Base-by-base conservation (phyloP, 2,329 filamentous ascomycete genomes). In the Clarireedia paspali region DNA sequence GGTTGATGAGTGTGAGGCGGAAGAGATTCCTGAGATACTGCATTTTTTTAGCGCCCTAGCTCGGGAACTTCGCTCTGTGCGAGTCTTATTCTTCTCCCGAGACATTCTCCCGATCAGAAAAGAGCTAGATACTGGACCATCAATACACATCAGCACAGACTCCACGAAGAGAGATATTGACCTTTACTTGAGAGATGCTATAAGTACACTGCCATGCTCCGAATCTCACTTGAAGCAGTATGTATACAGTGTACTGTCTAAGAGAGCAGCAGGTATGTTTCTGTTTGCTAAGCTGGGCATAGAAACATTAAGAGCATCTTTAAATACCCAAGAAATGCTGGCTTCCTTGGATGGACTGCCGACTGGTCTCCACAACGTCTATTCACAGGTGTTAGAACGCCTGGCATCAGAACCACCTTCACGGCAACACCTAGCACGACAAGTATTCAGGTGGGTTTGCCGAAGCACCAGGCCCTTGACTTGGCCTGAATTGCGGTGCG, bases 161-260 rank as follows among this genome's bases (percentile, higher is more conserved):
- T n/a, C 38, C n/a, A 30, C 40, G 2, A 39, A 36, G 30, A 17
- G 24, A 50, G 53, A 55, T 15, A 55, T 55, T 7, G 38, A 50
- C 15, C 14, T 44, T 39, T 55, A 55, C 20, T n/a, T 55, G 17
- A 50, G 47, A 24, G 53, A 50, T 20, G 53, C 53, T 10, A 44
- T 55, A 6, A 42, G 50, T 12, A 50, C 47, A n/a, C 38, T 55
- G 9, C 46, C 53, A 34, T 55, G 53, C 40, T 24, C 17, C 2
- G 53, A 55, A 36, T 50, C 53, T 20, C 53, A 50, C 24, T 17
- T 55, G 15, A 55, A 55, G 36, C 46, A 55, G 20, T 55, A 55
- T 45, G 53, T 50, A 5, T 55, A 50, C 20, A 55, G n/a, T 30
- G 27, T 38, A 7, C 20, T 55, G 9, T 55, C 53, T 12, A 42